phyloP scores from a whole-genome alignment of 2,329 filamentous ascomycete genomes.

The Pleoardoris graminearum region DNA sequence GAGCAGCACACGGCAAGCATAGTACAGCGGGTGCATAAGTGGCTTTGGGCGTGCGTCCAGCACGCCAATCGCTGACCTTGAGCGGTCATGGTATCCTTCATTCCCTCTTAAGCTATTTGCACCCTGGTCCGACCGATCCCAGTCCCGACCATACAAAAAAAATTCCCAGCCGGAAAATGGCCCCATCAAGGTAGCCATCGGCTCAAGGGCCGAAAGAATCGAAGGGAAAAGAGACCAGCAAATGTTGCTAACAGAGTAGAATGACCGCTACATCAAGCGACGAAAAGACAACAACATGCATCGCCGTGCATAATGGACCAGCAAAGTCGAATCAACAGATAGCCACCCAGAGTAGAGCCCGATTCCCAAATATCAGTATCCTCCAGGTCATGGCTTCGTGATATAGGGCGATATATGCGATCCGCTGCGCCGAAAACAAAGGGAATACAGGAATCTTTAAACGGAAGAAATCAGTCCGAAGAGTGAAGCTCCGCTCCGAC shows the following conservation, averaged over 20 bases:
- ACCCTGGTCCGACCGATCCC: background rate
- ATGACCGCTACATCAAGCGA: slow-evolving; percentile 1
- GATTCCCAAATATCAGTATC: slow-evolving; percentile 6
- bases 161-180: background rate
- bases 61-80: background rate
- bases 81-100: slow-evolving; percentile 6
- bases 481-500: background rate
- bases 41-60: background rate
- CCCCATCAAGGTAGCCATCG: background rate
- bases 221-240: background rate
- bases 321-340: slow-evolving; percentile 22
- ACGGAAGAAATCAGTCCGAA: background rate
- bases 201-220: background rate
- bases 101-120: background rate
- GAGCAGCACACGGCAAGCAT: no score
- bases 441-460: background rate
- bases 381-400: slow-evolving; percentile 1
- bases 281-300: background rate
- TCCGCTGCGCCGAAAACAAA: background rate
- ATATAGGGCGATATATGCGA: background rate
- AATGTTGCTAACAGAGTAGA: background rate
- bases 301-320: background rate
- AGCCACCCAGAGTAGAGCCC: slow-evolving; percentile 19
- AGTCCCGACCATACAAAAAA: background rate
- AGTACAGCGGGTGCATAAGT: no score